Base-by-base conservation (phyloP, 192 early-diverging fungal species). In the Hyaloraphidium curvatum region DNA sequence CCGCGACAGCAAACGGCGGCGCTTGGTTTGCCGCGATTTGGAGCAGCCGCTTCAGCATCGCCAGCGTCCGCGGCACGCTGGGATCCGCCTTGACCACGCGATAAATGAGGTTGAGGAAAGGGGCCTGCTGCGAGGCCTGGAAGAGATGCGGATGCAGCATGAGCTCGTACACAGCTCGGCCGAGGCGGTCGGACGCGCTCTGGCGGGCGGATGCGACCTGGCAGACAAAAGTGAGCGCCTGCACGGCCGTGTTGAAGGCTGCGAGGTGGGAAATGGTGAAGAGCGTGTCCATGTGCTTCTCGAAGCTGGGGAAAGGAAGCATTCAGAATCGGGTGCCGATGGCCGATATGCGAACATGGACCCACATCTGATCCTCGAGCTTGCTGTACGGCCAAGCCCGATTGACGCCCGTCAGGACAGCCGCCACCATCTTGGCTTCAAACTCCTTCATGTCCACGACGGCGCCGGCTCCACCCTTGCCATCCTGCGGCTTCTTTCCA, bases 61-160 rank as follows among this genome's bases (percentile, higher is more conserved):
- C 78, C 63, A 80, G 75, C 21, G 83, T 70, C 13, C 91, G 72
- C 3, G 65, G 57, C 14, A 73, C 60, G 43, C 72, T 69, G 2
- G 65, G 56, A 60, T 97, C 94, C 30, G 76, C 67, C 56, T 78
- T 80, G 2, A 97, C 64, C 17, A 89, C 81, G 40, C 82, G 76
- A 72, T 74, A 91, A 2, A 97, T 65, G 16, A 97, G 67, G 61
- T 97, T 97, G 40, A 95, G 74, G 62, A 88, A 95, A 72, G 91
- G 77, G 21, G 89, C 84, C 55, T 91, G 89, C 66, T 91, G 90
- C 16, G 86, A 89, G 11, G 81, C 72, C 30, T 66, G 60, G 30
- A 62, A 67, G 17, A 95, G 62, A 23, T 91, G 77, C 23, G 78
- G 73, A 55, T 97, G 88, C 27, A 92, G 61, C 30, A 97, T 63